Conservation (phyloP, 2,329 filamentous ascomycete species). For the Clonostachys sp. region DNA sequence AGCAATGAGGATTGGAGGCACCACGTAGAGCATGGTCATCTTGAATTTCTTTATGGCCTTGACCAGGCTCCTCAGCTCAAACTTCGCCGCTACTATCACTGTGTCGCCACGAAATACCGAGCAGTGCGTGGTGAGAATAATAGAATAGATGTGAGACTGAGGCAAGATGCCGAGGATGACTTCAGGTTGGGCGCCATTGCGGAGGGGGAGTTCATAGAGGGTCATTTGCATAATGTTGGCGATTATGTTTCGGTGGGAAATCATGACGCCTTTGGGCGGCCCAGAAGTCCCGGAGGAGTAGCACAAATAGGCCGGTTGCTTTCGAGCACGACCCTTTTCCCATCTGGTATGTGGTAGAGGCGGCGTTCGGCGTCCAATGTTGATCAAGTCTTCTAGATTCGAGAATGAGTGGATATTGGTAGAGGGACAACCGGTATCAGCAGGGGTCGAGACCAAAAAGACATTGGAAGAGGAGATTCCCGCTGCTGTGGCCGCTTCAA, state of each 20-base stretch:
- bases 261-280: conserved; percentile 1
- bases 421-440: not conserved
- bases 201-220: not conserved
- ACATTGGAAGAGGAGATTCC: conserved; percentile 1
- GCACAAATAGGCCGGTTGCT: not conserved
- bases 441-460: not conserved
- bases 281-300: not conserved
- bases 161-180: conserved; percentile 2
- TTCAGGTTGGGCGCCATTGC: not conserved
- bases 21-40: conserved; percentile 62
- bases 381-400: conserved; percentile 17
- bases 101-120: conserved; percentile 66
- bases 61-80: no score
- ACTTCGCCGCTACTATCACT: conserved; percentile 46
- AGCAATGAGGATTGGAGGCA: conserved; percentile 71
- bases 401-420: conserved; percentile 34
- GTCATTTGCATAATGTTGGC: conserved; percentile 4
- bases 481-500: conserved; percentile 1
- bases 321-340: not conserved
- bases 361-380: no score
- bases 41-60: conserved; percentile 58
- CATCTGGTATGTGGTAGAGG: not conserved
- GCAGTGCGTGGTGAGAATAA: conserved; percentile 44
- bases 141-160: not conserved
- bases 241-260: conserved; percentile 2